phyloP scores from a whole-genome alignment of 768 basidiomycete species.

The Phallus indusiatus region DNA sequence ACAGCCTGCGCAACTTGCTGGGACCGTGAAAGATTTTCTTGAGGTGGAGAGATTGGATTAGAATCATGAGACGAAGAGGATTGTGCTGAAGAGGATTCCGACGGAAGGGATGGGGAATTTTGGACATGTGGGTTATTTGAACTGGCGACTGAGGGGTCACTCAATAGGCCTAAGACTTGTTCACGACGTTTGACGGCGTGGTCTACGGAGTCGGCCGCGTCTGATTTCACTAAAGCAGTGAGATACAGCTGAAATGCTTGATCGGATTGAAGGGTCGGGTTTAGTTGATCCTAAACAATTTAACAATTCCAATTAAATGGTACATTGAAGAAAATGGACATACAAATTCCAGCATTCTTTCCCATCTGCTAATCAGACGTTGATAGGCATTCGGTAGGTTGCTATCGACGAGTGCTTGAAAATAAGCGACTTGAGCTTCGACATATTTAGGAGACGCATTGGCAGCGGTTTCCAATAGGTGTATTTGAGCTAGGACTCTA shows the following conservation, averaged over 20 bases:
- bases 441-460: constrained; percentile 65
- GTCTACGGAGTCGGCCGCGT: constrained; percentile 45
- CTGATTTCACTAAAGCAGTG: constrained; percentile 50
- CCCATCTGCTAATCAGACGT: constrained; percentile 70
- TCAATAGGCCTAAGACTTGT: constrained; percentile 38
- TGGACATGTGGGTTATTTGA: constrained; percentile 3
- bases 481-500: constrained; percentile 4
- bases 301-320: too few relatives aligned
- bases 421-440: constrained; percentile 58
- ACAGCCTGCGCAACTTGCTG: constrained; percentile 35
- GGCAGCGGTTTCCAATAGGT: constrained; percentile 52
- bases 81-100: not conserved
- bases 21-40: constrained; percentile 17
- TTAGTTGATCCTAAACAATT: constrained; percentile 46
- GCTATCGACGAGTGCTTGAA: constrained; percentile 55
- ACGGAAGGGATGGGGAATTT: constrained; percentile 10
- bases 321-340: constrained; percentile 24
- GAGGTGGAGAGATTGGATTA: constrained; percentile 16
- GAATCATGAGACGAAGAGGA: not conserved
- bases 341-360: constrained; percentile 76
- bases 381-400: constrained; percentile 62
- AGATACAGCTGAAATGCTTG: constrained; percentile 73
- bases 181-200: constrained; percentile 65
- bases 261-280: constrained; percentile 61
- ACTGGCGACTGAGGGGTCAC: constrained; percentile 14